phyloP scores from a whole-genome alignment of 192 early-diverging fungal genomes.

The Entomortierella lignicola region DNA sequence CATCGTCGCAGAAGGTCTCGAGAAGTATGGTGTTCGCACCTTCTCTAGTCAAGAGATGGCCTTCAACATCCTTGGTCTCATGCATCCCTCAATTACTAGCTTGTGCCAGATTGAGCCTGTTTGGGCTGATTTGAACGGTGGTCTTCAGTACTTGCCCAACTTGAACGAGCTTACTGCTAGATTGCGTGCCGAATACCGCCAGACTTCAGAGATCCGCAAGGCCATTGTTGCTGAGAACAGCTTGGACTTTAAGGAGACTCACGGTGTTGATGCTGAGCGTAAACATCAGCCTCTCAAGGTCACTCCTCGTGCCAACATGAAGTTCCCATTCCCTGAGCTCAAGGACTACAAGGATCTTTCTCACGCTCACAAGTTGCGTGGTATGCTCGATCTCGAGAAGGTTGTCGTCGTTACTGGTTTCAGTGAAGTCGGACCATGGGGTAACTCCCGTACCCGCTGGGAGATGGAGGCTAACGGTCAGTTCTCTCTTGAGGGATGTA shows the following conservation, averaged over 20 bases:
- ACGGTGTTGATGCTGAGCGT: slow-evolving; percentile 78
- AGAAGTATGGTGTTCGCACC: slow-evolving; percentile 88
- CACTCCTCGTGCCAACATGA: slow-evolving; percentile 89
- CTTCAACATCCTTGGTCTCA: slow-evolving; percentile 90
- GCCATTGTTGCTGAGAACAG: slow-evolving; percentile 82
- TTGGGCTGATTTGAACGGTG: slow-evolving; percentile 93
- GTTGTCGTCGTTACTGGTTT: slow-evolving; percentile 94
- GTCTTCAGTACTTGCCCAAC: slow-evolving; percentile 88
- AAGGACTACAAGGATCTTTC: slow-evolving; percentile 70
- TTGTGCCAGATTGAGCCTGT: slow-evolving; percentile 80
- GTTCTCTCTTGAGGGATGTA: slow-evolving; percentile 91
- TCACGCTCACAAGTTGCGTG: slow-evolving; percentile 71
- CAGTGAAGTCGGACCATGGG: slow-evolving; percentile 93
- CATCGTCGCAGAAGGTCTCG: slow-evolving; percentile 88
- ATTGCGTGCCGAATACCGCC: slow-evolving; percentile 81
- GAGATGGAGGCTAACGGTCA: slow-evolving; percentile 93
- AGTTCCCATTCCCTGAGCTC: slow-evolving; percentile 82
- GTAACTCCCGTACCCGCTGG: slow-evolving; percentile 93
- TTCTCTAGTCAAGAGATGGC: slow-evolving; percentile 95
- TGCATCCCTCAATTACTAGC: slow-evolving; percentile 83
- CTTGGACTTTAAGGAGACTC: slow-evolving; percentile 81
- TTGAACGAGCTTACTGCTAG: slow-evolving; percentile 81
- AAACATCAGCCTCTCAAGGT: slow-evolving; percentile 70
- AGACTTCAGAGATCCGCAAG: slow-evolving; percentile 88
- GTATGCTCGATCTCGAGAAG: slow-evolving; percentile 91